Percentiles rank a stretch among this genome's conserved stretches.
phyloP scores from a whole-genome alignment of 2,329 filamentous ascomycete species.

The Verticillium nubilum region DNA sequence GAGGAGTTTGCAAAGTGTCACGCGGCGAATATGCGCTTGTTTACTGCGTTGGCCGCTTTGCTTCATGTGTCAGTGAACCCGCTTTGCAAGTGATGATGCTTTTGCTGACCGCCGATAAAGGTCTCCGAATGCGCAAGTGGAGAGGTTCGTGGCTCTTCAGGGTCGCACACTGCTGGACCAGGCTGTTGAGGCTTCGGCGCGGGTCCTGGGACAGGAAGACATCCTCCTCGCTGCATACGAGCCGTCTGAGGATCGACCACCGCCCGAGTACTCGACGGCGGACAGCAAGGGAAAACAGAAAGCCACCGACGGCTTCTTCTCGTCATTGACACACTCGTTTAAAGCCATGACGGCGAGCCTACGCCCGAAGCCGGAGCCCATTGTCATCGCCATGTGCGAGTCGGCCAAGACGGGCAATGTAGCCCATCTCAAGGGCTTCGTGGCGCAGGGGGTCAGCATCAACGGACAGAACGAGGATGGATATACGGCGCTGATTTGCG shows the following conservation, averaged over 20 bases:
- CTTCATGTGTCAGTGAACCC: constrained; percentile 7
- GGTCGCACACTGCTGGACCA: constrained; percentile 5
- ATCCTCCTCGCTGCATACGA: not conserved
- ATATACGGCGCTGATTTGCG: constrained; percentile 26
- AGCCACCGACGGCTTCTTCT: constrained; percentile 12
- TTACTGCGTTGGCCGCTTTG: constrained; percentile 8
- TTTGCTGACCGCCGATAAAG: no score
- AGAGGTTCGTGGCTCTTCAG: constrained; percentile 3
- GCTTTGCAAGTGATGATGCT: no score
- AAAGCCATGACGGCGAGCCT: constrained; percentile 27
- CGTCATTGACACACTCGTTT: constrained; percentile 26
- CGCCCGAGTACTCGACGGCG: not conserved
- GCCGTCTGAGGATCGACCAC: not conserved
- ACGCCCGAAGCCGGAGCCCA: constrained; percentile 27
- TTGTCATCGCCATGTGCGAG: constrained; percentile 29
- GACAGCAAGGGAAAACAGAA: constrained; percentile 9
- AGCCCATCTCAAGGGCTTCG: constrained; percentile 23
- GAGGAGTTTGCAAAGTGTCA: constrained; percentile 17
- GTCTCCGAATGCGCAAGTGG: constrained; percentile 6
- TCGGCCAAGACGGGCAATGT: constrained; percentile 26
- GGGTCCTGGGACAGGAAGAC: constrained; percentile 2
- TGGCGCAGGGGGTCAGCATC: constrained; percentile 28
- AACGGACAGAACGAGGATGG: constrained; percentile 29
- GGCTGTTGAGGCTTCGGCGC: constrained; percentile 8
- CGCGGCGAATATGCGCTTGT: constrained; percentile 17